Evolutionary conservation across 495 filamentous ascomycete species (phyloP).

Genomic region (Hypoxylon subgilvum): DNA sequence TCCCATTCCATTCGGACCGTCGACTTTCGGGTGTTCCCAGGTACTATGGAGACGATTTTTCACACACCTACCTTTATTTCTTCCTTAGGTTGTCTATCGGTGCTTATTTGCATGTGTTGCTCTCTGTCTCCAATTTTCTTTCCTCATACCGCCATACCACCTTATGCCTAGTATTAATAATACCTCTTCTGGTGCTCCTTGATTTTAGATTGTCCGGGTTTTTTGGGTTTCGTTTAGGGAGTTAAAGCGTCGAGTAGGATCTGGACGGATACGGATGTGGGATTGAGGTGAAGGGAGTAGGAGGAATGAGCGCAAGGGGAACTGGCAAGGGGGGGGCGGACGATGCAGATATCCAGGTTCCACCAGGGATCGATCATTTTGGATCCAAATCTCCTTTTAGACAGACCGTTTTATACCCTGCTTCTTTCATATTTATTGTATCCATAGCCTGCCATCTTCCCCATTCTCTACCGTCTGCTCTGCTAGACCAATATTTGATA

Average conservation of each 20-base stretch:
- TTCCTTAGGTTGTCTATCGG: too few relatives aligned
- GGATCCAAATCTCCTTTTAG: slow-evolving; percentile 3
- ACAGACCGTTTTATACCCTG: slow-evolving; percentile 36
- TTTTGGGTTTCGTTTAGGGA: neutral
- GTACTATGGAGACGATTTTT: too few relatives aligned
- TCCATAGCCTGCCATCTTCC: slow-evolving; percentile 11
- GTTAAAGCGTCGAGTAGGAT: neutral
- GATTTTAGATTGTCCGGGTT: neutral
- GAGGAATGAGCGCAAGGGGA: neutral
- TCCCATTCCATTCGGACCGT: too few relatives aligned
- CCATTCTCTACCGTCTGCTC: neutral
- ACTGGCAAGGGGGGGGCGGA: too few relatives aligned
- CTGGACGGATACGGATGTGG: neutral
- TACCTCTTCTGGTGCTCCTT: neutral
- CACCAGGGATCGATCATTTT: too few relatives aligned
- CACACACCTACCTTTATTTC: too few relatives aligned
- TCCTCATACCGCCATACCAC: too few relatives aligned
- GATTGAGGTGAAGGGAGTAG: neutral
- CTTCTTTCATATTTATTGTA: slow-evolving; percentile 25
- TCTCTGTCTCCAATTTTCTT: too few relatives aligned
- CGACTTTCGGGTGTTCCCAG: too few relatives aligned
- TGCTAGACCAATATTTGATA: slow-evolving; percentile 30
- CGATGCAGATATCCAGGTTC: neutral
- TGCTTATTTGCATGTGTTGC: too few relatives aligned
- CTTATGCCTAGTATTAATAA: too few relatives aligned